Evolutionary conservation across 768 basidiomycete genomes (phyloP).

Genomic region (Tylopilus felleus): DNA sequence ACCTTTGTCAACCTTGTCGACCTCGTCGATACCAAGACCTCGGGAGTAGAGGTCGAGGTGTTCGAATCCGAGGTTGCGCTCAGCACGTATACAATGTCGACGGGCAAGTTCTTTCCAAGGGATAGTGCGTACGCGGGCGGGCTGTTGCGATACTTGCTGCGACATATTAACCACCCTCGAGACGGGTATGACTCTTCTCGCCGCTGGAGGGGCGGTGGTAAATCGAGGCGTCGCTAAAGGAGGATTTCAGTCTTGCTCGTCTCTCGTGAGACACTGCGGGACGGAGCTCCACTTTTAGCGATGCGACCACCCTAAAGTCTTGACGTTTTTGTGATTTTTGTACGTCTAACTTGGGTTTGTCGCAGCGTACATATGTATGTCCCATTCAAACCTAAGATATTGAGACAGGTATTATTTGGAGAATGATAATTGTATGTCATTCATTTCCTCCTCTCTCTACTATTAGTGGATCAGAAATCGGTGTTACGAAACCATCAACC

Average conservation of each 20-base stretch:
- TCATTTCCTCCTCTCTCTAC: too few species aligned
- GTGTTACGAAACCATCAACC: too few species aligned
- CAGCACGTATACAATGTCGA: neutral
- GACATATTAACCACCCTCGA: conserved; percentile 7
- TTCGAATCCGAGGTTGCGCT: neutral
- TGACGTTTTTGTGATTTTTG: neutral
- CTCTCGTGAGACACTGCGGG: neutral
- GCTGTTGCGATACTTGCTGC: conserved; percentile 11
- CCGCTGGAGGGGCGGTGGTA: neutral
- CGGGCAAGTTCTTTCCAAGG: conserved; percentile 15
- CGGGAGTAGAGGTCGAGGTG: neutral
- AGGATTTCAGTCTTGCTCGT: neutral
- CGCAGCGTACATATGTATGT: too few species aligned
- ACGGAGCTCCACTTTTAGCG: neutral
- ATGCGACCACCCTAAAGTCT: too few species aligned
- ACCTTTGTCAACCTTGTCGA: conserved; percentile 3
- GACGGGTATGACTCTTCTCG: neutral
- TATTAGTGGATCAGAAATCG: too few species aligned
- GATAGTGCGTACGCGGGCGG: conserved; percentile 17
- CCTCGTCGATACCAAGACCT: neutral
- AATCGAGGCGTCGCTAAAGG: neutral
- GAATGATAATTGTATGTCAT: too few species aligned
- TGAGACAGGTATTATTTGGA: too few species aligned
- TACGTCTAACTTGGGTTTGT: neutral
- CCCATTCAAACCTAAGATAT: too few species aligned